Evolutionary conservation across 2,329 filamentous ascomycete genomes (phyloP).

Genomic region (Scedosporium minutisporum): DNA sequence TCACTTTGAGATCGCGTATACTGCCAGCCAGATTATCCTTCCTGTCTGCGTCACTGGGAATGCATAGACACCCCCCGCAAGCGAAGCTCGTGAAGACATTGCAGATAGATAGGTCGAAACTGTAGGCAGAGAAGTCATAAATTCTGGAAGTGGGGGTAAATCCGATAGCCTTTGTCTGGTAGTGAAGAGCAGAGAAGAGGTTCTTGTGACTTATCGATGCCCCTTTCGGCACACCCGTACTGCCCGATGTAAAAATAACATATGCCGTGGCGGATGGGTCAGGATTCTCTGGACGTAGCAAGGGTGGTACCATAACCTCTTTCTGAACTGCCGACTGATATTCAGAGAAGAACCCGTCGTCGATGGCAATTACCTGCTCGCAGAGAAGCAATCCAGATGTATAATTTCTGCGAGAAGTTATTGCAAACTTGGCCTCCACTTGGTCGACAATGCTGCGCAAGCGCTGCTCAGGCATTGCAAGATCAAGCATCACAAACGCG

Average conservation of each 20-base stretch:
- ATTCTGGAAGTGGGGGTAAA: constrained; percentile 23
- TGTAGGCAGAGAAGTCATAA: constrained; percentile 41
- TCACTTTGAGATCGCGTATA: constrained; percentile 31
- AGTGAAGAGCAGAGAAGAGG: background rate
- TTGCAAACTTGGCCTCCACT: too few species aligned
- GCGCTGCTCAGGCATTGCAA: too few species aligned
- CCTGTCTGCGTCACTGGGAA: constrained; percentile 43
- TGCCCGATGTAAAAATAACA: constrained; percentile 16
- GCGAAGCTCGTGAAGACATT: constrained; percentile 43
- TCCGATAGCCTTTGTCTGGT: background rate
- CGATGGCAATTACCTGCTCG: too few species aligned
- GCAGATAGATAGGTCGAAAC: constrained; percentile 44
- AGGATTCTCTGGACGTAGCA: too few species aligned
- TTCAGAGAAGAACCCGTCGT: too few species aligned
- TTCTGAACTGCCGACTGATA: too few species aligned
- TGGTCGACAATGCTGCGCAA: too few species aligned
- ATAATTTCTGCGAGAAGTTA: too few species aligned
- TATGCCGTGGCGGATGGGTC: too few species aligned
- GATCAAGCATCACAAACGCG: too few species aligned
- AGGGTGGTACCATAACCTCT: too few species aligned
- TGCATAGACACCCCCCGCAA: constrained; percentile 39
- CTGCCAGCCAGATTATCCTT: constrained; percentile 39
- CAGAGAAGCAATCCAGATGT: too few species aligned
- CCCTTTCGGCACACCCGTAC: constrained; percentile 17
- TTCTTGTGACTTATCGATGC: constrained; percentile 12